phyloP scores from a whole-genome alignment of 1,284 basidiomycete genomes.

The Afroboletus lepidellus region DNA sequence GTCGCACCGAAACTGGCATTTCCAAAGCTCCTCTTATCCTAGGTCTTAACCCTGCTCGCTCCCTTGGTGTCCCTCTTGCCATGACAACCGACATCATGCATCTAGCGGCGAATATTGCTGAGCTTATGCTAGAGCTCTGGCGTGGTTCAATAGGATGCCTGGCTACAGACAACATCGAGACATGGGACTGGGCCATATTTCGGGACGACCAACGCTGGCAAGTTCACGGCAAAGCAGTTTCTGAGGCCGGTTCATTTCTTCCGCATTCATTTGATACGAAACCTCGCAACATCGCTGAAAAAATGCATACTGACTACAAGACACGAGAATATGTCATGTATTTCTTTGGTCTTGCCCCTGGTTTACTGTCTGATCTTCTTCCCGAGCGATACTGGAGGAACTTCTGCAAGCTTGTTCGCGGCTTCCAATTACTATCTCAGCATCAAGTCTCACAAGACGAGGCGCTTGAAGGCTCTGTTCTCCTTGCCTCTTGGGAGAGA shows the following conservation, averaged over 20 bases:
- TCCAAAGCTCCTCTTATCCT: not conserved
- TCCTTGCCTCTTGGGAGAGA: not conserved
- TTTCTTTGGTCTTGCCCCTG: not conserved
- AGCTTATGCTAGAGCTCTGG: not conserved
- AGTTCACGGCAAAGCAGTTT: not conserved
- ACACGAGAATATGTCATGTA: slow-evolving; percentile 1
- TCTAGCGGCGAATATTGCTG: not conserved
- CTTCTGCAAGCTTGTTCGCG: slow-evolving; percentile 3
- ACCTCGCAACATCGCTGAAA: slow-evolving; percentile 4
- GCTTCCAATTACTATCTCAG: not conserved
- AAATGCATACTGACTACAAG: slow-evolving; percentile 7
- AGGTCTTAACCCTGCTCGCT: slow-evolving; percentile 7
- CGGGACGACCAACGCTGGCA: not conserved
- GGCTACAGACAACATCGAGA: not conserved
- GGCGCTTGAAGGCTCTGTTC: not conserved
- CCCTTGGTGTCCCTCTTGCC: not conserved
- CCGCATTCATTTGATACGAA: not conserved
- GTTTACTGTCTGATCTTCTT: not conserved
- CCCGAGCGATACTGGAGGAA: slow-evolving; percentile 1
- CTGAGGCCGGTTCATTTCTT: not conserved
- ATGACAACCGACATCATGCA: slow-evolving; percentile 7
- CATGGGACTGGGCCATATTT: not conserved
- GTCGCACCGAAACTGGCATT: not conserved
- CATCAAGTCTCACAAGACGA: not conserved
- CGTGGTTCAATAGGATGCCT: not conserved